Conservation (phyloP, 192 early-diverging fungal species). For the Geranomyces variabilis region DNA sequence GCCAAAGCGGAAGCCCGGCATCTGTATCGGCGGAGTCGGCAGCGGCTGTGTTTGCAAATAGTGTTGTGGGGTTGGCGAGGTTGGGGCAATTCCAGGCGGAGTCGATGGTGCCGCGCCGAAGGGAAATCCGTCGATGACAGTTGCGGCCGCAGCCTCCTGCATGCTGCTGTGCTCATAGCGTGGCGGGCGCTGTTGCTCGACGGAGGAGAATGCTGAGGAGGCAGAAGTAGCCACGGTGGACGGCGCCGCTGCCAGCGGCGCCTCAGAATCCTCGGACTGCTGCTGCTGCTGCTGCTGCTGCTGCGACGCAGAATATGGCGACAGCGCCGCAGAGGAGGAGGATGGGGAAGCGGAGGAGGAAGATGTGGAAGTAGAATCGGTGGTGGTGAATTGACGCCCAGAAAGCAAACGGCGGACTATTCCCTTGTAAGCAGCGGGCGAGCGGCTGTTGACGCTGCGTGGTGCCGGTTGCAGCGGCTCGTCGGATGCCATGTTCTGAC, state of each 20-base stretch:
- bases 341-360: not conserved
- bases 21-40: not conserved
- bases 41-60: not conserved
- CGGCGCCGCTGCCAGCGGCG: too few species aligned
- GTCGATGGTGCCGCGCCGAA: not conserved
- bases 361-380: not conserved
- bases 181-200: not conserved
- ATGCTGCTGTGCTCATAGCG: not conserved
- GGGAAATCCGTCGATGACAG: not conserved
- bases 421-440: slow-evolving; percentile 5
- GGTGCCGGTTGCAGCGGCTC: not conserved
- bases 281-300: too few species aligned
- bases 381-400: not conserved
- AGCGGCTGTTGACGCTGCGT: not conserved
- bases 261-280: too few species aligned
- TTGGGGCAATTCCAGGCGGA: not conserved
- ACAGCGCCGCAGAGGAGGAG: not conserved
- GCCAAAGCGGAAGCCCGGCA: slow-evolving; percentile 1
- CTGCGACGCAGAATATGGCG: too few species aligned
- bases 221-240: too few species aligned
- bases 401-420: not conserved
- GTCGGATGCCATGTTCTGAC: not conserved
- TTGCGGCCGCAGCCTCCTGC: not conserved
- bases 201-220: too few species aligned
- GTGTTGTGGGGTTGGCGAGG: not conserved